Evolutionary conservation across 805 yeast species (phyloP).

Genomic region (Sungouiozyma intestinalis): DNA sequence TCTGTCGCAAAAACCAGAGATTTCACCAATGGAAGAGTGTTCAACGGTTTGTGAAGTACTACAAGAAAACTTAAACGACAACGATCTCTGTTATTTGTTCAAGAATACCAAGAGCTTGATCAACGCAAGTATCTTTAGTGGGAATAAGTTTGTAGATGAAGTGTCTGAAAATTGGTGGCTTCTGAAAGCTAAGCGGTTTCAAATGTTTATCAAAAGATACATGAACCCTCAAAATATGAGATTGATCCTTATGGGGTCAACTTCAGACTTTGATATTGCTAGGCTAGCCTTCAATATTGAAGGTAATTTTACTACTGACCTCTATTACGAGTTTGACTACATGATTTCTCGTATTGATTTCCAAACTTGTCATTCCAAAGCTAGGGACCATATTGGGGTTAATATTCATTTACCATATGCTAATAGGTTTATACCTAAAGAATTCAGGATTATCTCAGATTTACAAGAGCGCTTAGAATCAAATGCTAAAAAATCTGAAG

Average conservation of each 20-base stretch:
- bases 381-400: background rate
- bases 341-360: constrained; percentile 8
- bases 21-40: constrained; percentile 40
- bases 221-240: constrained; percentile 27
- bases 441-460: constrained; percentile 6
- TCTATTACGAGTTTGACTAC: constrained; percentile 37
- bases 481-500: background rate
- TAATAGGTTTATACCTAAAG: constrained; percentile 11
- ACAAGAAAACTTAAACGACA: constrained; percentile 27
- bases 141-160: constrained; percentile 19
- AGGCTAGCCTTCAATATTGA: background rate
- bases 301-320: constrained; percentile 23
- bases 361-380: background rate
- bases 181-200: constrained; percentile 30
- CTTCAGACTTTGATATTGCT: constrained; percentile 5
- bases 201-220: constrained; percentile 22
- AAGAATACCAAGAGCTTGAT: constrained; percentile 31
- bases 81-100: constrained; percentile 33
- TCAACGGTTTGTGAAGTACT: constrained; percentile 32
- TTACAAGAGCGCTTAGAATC: constrained; percentile 14
- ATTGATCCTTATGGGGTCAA: constrained; percentile 28
- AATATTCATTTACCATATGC: constrained; percentile 7
- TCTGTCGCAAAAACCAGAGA: constrained; percentile 31
- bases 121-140: constrained; percentile 4
- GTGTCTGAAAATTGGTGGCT: constrained; percentile 35